A percentile compares a stretch with the other conserved stretches of the same genome.
Evolutionary conservation across 2,329 filamentous ascomycete genomes (phyloP).

Genomic region (Akanthomyces lecanii): DNA sequence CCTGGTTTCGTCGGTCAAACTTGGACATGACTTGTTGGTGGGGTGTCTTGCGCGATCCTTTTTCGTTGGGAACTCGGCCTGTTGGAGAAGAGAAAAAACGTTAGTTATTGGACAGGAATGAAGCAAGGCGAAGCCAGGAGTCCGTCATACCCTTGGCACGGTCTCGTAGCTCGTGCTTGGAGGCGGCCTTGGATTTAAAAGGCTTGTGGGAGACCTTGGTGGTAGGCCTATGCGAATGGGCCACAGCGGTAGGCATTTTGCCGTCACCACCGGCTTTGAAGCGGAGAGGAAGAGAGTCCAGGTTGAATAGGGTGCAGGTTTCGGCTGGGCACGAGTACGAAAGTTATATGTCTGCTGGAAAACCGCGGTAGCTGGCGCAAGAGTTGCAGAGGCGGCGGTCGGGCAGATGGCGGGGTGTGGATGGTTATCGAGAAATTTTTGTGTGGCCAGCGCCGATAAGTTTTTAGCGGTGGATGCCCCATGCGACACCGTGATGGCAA

Average conservation of each 20-base stretch:
- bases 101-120: constrained; percentile 20
- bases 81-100: not conserved
- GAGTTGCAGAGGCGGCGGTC: constrained; percentile 33
- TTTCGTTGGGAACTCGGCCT: constrained; percentile 78
- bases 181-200: constrained; percentile 89
- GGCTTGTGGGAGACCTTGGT: constrained; percentile 85
- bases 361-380: constrained; percentile 3
- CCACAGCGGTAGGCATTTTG: constrained; percentile 69
- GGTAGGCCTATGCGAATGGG: constrained; percentile 86
- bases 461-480: constrained; percentile 14
- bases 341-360: not conserved
- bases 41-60: constrained; percentile 74
- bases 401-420: constrained; percentile 16
- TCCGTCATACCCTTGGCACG: constrained; percentile 66
- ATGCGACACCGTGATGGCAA: constrained; percentile 9
- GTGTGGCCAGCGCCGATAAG: constrained; percentile 17
- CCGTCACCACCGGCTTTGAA: constrained; percentile 76
- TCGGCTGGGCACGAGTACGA: not conserved
- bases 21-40: constrained; percentile 98
- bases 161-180: constrained; percentile 82
- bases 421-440: constrained; percentile 31
- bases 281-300: constrained; percentile 74
- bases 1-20: constrained; percentile 89
- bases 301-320: constrained; percentile 33
- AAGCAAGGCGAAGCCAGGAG: constrained; percentile 1